Evolutionary conservation across 148 eudicot genomes (phyloP), one percentile per base, ranked within the genome.

Genomic region (Chenopodium quinoa): DNA sequence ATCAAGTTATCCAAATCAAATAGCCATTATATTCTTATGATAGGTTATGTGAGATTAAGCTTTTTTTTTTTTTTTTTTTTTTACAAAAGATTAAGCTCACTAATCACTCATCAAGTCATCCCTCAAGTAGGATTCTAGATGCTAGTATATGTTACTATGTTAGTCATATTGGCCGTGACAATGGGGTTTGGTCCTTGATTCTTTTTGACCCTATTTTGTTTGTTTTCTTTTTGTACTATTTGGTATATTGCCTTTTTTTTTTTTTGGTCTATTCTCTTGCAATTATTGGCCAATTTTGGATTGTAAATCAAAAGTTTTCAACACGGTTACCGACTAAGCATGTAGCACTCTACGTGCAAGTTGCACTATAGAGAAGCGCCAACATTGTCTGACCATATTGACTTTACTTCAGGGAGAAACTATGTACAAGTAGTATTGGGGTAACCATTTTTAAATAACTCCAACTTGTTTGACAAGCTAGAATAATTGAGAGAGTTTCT

Each of bases 341-440:
- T 66, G 83, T 75, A 75, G 79, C 79, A 75, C 75, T 75, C 79
- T 81, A 66, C 48, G 77, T 60, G 72, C 79, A 63, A 75, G 66
- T 81, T 75, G 73, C 65, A 31, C 47, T 31, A 34, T 47, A 40
- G 14, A 40, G 37, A 40, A 37, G 2, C 75, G 64, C 81, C 46
- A 19, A 69, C 70, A 81, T 32, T 16, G 40, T 66, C 81, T 79
- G 46, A 79, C 81, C 66, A 48, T 40, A 22, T 40, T 47, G 56
- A 66, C 71, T 66, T 16, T 78, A n/a, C 23, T 46, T 12, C 17
- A 44, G 12, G 60, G 60, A 16, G 31, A 3, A 65, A 47, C 62
- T 56, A 14, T 56, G 12, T 58, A 31, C 31, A n/a, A 9, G 0
- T n/a, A 23, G 69, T 8, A 3, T 40, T 65, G 69, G 31, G 34